Base-by-base conservation (phyloP, 2,329 filamentous ascomycete species). In the Elsinoe arachidis region DNA sequence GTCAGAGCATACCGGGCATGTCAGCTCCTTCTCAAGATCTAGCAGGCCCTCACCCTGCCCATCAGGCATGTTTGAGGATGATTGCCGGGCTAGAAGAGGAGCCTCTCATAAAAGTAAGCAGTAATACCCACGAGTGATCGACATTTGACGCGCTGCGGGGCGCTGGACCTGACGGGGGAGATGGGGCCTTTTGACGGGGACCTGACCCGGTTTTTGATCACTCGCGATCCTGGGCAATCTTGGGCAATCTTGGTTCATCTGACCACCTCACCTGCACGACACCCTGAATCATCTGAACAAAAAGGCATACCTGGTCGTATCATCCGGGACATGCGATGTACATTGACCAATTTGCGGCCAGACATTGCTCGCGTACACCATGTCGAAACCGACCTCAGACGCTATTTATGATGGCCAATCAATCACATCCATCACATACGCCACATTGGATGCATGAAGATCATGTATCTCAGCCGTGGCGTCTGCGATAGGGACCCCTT, bases 21-120 rank as follows among this genome's bases (percentile, higher is more conserved):
- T 91, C 74, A 97, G 78, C 80, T 99, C 93, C 73, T 86, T 92
- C 76, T 96, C 93, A 65, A 96, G 79, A 72, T 95, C 89, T 67
- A 77, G 69, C 58, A 78, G 68, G 51, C 74, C 76, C 46, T 61
- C 61, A 37, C 46, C 54, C 21, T 56, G 54, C 43, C 43, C 54
- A 15, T 56, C 54, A 34, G 54, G 54, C 54, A 56, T 56, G 41
- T 37, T 46, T 49, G 54, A 39, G 46, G 26, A 15, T n/a, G 23
- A 15, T 17, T 17, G 17, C 17, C 46, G n/a, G 46, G 34, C 46
- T 30, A 51, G 46, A n/a, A 33, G 46, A 51, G 17, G 33, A 21
- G 46, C n/a, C 26, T 14, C 7, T 14, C 10, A 26, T 15, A 35
- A 51, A 35, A 35, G 33, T 34, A 35, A 34, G 46, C 46, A 34